Evolutionary conservation across 192 early-diverging fungal species (phyloP).

Genomic region (Coemansia sp.): DNA sequence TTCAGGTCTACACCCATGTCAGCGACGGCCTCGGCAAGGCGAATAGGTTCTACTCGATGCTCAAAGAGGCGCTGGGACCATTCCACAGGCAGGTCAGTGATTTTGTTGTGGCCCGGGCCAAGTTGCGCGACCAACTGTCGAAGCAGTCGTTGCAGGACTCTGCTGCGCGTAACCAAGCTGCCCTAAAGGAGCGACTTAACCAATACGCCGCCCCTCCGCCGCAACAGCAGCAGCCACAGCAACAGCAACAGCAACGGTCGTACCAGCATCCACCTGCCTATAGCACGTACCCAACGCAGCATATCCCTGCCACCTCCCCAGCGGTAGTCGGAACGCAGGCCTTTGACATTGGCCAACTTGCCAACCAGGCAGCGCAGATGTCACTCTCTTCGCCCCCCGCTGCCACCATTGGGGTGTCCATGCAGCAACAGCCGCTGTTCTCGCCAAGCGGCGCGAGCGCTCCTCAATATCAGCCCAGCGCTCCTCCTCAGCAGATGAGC

Average conservation of each 20-base stretch:
- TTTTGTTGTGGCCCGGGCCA: constrained; percentile 59
- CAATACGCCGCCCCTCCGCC: constrained; percentile 35
- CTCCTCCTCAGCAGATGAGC: constrained; percentile 24
- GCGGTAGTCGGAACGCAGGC: constrained; percentile 24
- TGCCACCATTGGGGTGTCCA: constrained; percentile 11
- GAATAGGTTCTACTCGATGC: constrained; percentile 60
- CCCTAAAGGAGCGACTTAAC: constrained; percentile 63
- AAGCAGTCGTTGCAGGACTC: constrained; percentile 54
- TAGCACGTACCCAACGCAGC: constrained; percentile 19
- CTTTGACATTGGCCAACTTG: constrained; percentile 42
- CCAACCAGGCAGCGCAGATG: constrained; percentile 45
- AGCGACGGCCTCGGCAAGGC: constrained; percentile 63
- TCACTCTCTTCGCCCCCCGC: constrained; percentile 31
- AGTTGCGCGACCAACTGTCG: constrained; percentile 59
- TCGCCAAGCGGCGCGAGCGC: constrained; percentile 20
- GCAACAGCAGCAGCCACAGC: constrained; percentile 17
- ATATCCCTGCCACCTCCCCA: constrained; percentile 20
- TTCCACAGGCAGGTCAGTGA: constrained; percentile 52
- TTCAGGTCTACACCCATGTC: constrained; percentile 64
- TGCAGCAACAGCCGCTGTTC: constrained; percentile 26
- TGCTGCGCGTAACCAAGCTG: constrained; percentile 60
- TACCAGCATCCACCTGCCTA: constrained; percentile 3
- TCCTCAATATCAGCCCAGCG: constrained; percentile 44
- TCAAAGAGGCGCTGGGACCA: constrained; percentile 55
- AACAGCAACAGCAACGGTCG: constrained; percentile 8